A percentile compares a stretch with the other conserved stretches of the same genome.
Evolutionary conservation across 2,329 filamentous ascomycete genomes (phyloP).

Genomic region (Fusarium foetens): DNA sequence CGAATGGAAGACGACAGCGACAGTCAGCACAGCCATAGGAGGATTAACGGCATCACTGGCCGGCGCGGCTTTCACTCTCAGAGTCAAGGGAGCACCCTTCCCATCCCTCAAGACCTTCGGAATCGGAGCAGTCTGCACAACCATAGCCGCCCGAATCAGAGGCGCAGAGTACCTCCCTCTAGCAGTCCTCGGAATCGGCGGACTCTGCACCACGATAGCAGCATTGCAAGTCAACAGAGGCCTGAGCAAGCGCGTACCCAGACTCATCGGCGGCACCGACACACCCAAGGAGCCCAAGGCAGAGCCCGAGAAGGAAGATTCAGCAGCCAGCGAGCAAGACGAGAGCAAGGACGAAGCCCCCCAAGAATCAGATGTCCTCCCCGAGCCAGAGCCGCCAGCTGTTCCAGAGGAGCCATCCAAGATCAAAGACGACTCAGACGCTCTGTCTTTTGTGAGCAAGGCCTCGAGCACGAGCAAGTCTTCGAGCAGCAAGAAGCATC

Average conservation of each 20-base stretch:
- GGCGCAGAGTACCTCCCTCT: slow-evolving; percentile 24
- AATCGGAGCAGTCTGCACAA: slow-evolving; percentile 3
- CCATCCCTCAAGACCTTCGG: slow-evolving; percentile 19
- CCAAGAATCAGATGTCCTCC: slow-evolving; percentile 6
- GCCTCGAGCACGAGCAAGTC: slow-evolving; percentile 21
- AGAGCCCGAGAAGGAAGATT: slow-evolving; percentile 25
- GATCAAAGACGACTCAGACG: slow-evolving; percentile 20
- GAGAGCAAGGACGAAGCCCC: slow-evolving; percentile 17
- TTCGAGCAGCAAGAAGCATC: slow-evolving; percentile 29
- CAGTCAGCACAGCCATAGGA: slow-evolving; percentile 27
- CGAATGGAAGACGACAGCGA: slow-evolving; percentile 31
- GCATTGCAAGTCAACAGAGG: slow-evolving; percentile 18
- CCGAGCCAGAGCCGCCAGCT: not conserved
- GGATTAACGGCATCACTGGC: slow-evolving; percentile 27
- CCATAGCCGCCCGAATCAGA: slow-evolving; percentile 12
- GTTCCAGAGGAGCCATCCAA: slow-evolving; percentile 11
- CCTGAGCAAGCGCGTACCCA: slow-evolving; percentile 24
- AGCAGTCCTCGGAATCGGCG: slow-evolving; percentile 22
- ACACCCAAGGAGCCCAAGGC: slow-evolving; percentile 20
- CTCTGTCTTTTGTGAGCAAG: slow-evolving; percentile 12
- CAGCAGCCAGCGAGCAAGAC: slow-evolving; percentile 24
- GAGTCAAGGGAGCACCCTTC: slow-evolving; percentile 26
- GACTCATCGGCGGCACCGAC: slow-evolving; percentile 23
- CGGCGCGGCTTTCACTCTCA: slow-evolving; percentile 18
- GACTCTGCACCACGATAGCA: slow-evolving; percentile 26